Evolutionary conservation across 2,329 filamentous ascomycete genomes (phyloP).

Genomic region (Clathrospora elynae): DNA sequence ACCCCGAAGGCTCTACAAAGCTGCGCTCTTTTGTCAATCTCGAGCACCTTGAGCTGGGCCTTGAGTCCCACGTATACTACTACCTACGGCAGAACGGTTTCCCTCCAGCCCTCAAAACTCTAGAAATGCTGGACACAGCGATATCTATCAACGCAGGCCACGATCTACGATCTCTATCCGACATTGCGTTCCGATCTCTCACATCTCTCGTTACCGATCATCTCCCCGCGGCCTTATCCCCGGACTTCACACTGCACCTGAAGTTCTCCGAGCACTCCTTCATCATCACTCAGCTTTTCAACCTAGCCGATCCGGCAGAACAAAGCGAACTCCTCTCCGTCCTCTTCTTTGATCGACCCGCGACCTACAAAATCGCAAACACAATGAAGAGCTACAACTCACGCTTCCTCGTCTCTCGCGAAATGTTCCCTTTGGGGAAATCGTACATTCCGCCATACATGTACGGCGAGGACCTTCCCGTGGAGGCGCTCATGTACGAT

Average conservation of each 20-base stretch:
- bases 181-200: constrained; percentile 21
- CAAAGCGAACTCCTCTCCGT: constrained; percentile 21
- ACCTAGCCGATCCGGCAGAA: constrained; percentile 13
- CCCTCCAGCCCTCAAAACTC: constrained; percentile 29
- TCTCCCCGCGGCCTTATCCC: constrained; percentile 15
- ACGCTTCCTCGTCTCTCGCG: constrained; percentile 30
- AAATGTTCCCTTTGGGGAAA: constrained; percentile 24
- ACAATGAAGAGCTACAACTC: constrained; percentile 28
- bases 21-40: constrained; percentile 34
- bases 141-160: constrained; percentile 26
- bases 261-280: constrained; percentile 28
- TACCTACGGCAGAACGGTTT: constrained; percentile 33
- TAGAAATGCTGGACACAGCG: constrained; percentile 36
- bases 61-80: constrained; percentile 34
- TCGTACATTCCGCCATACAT: constrained; percentile 44
- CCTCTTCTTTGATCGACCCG: constrained; percentile 28
- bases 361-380: constrained; percentile 35
- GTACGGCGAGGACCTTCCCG: constrained; percentile 41
- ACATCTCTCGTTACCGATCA: constrained; percentile 23
- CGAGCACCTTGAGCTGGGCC: constrained; percentile 36
- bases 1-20: constrained; percentile 24
- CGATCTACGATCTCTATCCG: constrained; percentile 21
- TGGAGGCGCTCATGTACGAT: constrained; percentile 37
- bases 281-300: constrained; percentile 18
- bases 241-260: constrained; percentile 27